Percentiles rank a stretch among this genome's conserved stretches.
phyloP scores from a whole-genome alignment of 331 rosid species.

The Spiraea crenata region DNA sequence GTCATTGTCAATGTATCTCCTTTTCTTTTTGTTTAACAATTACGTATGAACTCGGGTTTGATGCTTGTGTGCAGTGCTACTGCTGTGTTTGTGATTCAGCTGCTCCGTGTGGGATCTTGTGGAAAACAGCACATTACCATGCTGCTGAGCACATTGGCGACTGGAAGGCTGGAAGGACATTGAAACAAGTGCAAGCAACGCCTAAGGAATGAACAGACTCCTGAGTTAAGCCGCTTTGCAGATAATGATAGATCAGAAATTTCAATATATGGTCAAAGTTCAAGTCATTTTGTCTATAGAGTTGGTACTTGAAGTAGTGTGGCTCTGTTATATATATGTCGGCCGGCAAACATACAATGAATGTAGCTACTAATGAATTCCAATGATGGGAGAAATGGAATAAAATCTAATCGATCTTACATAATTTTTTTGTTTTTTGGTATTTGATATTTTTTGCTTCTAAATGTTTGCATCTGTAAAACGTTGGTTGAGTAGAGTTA shows the following conservation, averaged over 20 bases:
- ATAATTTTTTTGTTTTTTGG: neutral
- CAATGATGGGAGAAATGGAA: neutral
- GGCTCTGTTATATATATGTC: neutral
- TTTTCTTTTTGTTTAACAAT: neutral
- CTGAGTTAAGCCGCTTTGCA: neutral
- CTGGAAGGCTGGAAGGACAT: slow-evolving; percentile 38
- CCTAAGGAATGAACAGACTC: slow-evolving; percentile 4
- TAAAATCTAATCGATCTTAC: neutral
- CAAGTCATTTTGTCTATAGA: neutral
- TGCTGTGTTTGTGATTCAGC: slow-evolving; percentile 68
- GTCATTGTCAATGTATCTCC: neutral
- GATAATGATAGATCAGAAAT: neutral
- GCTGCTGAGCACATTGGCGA: slow-evolving; percentile 27
- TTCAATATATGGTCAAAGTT: neutral
- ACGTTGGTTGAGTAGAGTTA: too few species aligned
- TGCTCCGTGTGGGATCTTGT: slow-evolving; percentile 59
- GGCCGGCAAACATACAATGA: neutral
- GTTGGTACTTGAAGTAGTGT: neutral
- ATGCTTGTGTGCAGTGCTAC: slow-evolving; percentile 48
- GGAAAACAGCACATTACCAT: slow-evolving; percentile 49
- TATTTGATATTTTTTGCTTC: too few species aligned
- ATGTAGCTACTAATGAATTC: neutral
- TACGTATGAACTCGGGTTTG: neutral
- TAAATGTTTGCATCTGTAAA: too few species aligned
- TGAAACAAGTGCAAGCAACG: neutral